phyloP scores from a whole-genome alignment of 805 yeast species.

The Candida krabiensis region DNA sequence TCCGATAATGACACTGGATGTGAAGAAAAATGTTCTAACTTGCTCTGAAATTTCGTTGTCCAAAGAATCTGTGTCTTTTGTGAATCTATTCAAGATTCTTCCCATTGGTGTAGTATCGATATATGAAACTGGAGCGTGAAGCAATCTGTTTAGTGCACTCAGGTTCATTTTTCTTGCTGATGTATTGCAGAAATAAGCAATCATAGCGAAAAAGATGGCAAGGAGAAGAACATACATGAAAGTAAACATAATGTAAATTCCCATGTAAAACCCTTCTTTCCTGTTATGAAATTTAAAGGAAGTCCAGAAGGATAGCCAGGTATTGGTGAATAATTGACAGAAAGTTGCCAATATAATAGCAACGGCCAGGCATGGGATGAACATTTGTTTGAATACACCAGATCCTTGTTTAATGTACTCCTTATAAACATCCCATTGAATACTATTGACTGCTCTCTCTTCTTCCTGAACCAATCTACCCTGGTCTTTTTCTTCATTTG shows the following conservation, averaged over 20 bases:
- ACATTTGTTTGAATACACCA: slow-evolving; percentile 48
- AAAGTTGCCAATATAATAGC: slow-evolving; percentile 42
- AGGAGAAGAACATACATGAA: slow-evolving; percentile 46
- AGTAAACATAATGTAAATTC: slow-evolving; percentile 64
- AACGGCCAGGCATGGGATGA: slow-evolving; percentile 18
- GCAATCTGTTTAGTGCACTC: slow-evolving; percentile 55
- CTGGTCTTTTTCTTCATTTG: slow-evolving; percentile 41
- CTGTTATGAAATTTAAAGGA: slow-evolving; percentile 44
- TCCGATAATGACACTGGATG: slow-evolving; percentile 39
- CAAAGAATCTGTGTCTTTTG: slow-evolving; percentile 81
- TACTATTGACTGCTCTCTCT: slow-evolving; percentile 34
- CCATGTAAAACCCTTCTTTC: slow-evolving; percentile 62
- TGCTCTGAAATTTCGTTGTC: slow-evolving; percentile 81
- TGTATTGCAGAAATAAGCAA: slow-evolving; percentile 51
- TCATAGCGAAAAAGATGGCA: slow-evolving; percentile 43
- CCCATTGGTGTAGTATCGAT: slow-evolving; percentile 90
- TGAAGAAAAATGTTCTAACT: slow-evolving; percentile 57
- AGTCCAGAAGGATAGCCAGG: slow-evolving; percentile 86
- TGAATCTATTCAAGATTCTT: slow-evolving; percentile 77
- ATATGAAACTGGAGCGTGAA: slow-evolving; percentile 80
- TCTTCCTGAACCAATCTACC: slow-evolving; percentile 34
- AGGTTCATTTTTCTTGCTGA: slow-evolving; percentile 61
- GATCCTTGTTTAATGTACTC: slow-evolving; percentile 56
- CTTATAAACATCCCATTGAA: slow-evolving; percentile 46
- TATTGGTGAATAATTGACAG: slow-evolving; percentile 56